Evolutionary conservation across 148 eudicot species (phyloP), one percentile per base, ranked within the genome.

Genomic region (Rhododendron ferrugineum): DNA sequence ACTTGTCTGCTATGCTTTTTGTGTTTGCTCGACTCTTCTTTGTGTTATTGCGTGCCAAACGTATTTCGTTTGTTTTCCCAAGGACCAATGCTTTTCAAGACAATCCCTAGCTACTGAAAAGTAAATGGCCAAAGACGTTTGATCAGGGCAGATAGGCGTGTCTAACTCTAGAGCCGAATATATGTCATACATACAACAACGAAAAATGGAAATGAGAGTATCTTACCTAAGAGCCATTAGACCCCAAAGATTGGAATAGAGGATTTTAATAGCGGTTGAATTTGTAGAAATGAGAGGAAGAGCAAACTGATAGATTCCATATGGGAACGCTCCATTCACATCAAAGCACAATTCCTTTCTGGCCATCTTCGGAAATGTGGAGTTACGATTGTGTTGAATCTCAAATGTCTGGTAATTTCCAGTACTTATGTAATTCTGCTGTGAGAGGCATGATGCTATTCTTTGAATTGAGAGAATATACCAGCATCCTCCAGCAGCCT

Each of bases 401-500:
- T 76, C 89, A 18, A 86, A 4, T 11, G 86, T 50, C 23, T 86
- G 92, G 88, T 83, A 56, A 16, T 82, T 88, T 20, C 83, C 64
- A 14, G 47, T 87, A 20, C 56, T 88, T 56, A 78, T 84, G 4
- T 84, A 62, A 82, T 95, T 95, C 60, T 92, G 98, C 30, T 94
- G 91, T 40, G 86, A 58, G 46, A 96, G 91, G 88, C 99, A 96
- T 40, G 90, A 88, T 7, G 91, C 93, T 5, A 95, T 91, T 0
- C 97, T 90, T 70, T 95, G 97, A 88, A 96, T 95, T 0, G 97
- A 90, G 74, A 96, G 97, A 47, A 91, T 91, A n/a, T 96, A 96
- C 98, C 98, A 96, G 86, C 95, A 96, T 47, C 98, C 98, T 32
- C 99, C 98, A 0, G 97, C 95, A 76, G 90, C 95, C 97, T 96